phyloP scores from a whole-genome alignment of 2,329 filamentous ascomycete genomes.

The Tolypocladium guangdongense region DNA sequence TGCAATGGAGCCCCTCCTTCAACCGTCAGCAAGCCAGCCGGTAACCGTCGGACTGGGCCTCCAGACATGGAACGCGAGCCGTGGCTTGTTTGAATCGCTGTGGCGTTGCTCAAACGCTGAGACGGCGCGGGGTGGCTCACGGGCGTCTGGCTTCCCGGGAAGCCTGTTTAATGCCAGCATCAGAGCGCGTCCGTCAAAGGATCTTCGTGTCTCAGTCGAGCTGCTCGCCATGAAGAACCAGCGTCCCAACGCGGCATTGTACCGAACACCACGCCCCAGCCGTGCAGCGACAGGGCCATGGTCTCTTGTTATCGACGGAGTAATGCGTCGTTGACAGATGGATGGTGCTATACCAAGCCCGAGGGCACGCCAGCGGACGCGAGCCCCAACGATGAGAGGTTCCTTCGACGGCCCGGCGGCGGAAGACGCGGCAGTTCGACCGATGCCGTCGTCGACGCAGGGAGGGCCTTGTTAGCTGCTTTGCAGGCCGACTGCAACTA shows the following conservation, averaged over 20 bases:
- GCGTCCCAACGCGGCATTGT: not conserved
- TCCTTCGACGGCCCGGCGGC: not conserved
- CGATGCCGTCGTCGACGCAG: not conserved
- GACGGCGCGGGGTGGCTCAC: too few relatives aligned
- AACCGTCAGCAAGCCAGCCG: not conserved
- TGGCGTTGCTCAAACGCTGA: not conserved
- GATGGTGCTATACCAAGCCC: too few relatives aligned
- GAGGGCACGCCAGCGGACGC: too few relatives aligned
- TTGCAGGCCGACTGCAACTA: not conserved
- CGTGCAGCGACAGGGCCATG: not conserved
- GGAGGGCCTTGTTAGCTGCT: not conserved
- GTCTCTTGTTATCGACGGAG: not conserved
- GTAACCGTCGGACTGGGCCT: not conserved
- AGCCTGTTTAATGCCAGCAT: not conserved
- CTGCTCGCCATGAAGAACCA: not conserved
- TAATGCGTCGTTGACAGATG: too few relatives aligned
- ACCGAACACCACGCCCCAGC: not conserved
- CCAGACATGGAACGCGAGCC: too few relatives aligned
- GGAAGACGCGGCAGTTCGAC: not conserved
- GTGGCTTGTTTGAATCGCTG: not conserved
- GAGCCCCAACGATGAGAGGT: not conserved
- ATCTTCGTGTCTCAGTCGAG: not conserved
- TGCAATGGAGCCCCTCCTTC: not conserved
- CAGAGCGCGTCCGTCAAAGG: not conserved
- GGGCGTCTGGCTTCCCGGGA: too few relatives aligned